Conservation (phyloP, 2,329 filamentous ascomycete genomes). For the Tolypocladium sp. region DNA sequence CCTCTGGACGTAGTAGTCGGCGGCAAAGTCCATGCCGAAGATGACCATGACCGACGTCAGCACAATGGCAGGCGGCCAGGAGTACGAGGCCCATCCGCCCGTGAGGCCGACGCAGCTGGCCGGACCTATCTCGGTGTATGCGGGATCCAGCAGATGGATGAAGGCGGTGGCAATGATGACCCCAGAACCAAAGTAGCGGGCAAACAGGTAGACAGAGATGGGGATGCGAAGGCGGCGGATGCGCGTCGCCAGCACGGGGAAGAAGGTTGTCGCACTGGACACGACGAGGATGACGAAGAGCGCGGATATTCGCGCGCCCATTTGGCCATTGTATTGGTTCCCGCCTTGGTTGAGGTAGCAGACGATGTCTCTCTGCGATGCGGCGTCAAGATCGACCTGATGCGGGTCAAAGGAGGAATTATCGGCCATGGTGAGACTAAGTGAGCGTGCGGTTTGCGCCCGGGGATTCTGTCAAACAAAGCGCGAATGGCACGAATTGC, state of each 20-base stretch:
- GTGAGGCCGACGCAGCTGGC: constrained; percentile 34
- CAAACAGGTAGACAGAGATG: background rate
- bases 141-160: background rate
- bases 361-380: background rate
- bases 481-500: background rate
- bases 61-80: constrained; percentile 43
- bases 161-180: background rate
- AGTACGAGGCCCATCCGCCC: constrained; percentile 38
- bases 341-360: background rate
- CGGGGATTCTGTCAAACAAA: background rate
- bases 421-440: background rate
- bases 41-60: constrained; percentile 36
- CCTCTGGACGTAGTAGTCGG: constrained; percentile 39
- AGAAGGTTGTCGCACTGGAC: background rate
- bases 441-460: background rate
- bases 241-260: background rate
- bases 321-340: background rate
- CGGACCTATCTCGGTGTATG: constrained; percentile 17
- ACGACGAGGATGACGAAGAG: background rate
- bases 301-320: background rate
- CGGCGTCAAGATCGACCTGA: background rate
- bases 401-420: background rate
- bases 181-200: background rate
- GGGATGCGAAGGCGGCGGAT: background rate
- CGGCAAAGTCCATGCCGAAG: constrained; percentile 40